These are phyloP conservation scores for Petasospora rhodanensis DNA, from an alignment of 1,139 yeast genomes.

Conservation along the genomic window DNA sequence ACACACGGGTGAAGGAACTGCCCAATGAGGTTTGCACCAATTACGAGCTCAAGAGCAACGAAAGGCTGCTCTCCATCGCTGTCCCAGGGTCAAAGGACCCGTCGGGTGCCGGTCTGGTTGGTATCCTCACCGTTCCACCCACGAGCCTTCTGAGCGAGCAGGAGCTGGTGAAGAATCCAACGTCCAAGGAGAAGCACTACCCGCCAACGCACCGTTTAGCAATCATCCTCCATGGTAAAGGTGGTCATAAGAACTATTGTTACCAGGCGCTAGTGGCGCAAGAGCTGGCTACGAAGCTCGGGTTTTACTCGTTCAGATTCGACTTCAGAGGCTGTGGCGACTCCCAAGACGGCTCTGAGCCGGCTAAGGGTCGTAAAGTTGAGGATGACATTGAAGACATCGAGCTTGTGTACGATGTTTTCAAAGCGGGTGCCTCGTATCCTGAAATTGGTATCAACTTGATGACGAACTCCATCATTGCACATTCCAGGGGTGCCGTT, in stretches of 20 bases:
- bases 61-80: constrained; percentile 20
- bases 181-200: constrained; percentile 17
- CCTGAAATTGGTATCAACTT: constrained; percentile 37
- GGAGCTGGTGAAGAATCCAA: constrained; percentile 21
- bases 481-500: constrained; percentile 78
- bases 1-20: too few species aligned
- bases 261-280: constrained; percentile 66
- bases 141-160: constrained; percentile 22
- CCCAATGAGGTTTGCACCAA: constrained; percentile 20
- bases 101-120: constrained; percentile 28
- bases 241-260: constrained; percentile 78
- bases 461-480: constrained; percentile 51
- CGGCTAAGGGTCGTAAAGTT: constrained; percentile 48
- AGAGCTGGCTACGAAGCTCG: constrained; percentile 51
- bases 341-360: constrained; percentile 52
- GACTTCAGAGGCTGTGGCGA: constrained; percentile 87
- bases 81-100: constrained; percentile 15
- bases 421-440: constrained; percentile 27
- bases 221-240: constrained; percentile 67
- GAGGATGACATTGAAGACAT: constrained; percentile 67
- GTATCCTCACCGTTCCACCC: constrained; percentile 31
- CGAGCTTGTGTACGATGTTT: constrained; percentile 45
- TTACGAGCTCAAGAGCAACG: constrained; percentile 19
- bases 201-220: constrained; percentile 38
- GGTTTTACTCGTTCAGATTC: constrained; percentile 63